Base-by-base conservation (phyloP, 768 basidiomycete genomes). In the Termitomyces sp. region DNA sequence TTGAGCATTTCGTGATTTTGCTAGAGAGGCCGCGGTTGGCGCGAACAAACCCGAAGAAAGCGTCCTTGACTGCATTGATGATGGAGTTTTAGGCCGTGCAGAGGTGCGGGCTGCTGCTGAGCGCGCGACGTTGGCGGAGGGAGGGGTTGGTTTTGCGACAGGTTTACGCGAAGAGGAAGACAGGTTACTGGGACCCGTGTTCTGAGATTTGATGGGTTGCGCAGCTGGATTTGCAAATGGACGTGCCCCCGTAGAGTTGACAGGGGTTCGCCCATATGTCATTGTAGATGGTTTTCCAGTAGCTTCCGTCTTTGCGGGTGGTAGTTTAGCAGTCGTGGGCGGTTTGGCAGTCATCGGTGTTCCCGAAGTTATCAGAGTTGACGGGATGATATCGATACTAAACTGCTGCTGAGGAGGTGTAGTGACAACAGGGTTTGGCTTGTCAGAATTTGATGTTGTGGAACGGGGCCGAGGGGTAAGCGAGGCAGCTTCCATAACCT, bases 1-100 rank as follows among this genome's bases (percentile, higher is more conserved):
- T n/a, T 73, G 74, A 0, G 79, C 76, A 63, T 79, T 82, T 48
- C 88, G 84, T 34, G 85, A 77, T 49, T 77, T 80, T 0, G 91
- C 91, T 8, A 92, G 80, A 9, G 89, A 90, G 3, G 90, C 88
- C 0, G 89, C 91, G 1, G 91, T 93, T 0, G 91, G 91, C 7
- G 91, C 89, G 64, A 86, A 91, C 21, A 91, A 68, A 12, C 88
- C 85, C 2, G 82, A 74, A 5, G 83, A 80, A 3, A 86, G 83
- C 0, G 85, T 85, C 70, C 85, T 88, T 35, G 81, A 78, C 54
- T 80, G 76, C 17, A 70, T 65, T 2, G 70, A 63, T 8, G 73
- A 60, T 19, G 73, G 71, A 0, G 73, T 73, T 63, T 72, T 71
- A 25, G 71, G 63, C 32, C 69, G 66, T 9, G 60, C 48, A 17